A percentile compares a stretch with the other conserved stretches of the same genome.
Evolutionary conservation across 768 basidiomycete genomes (phyloP).

Genomic region (Rhodotorula paludigena): DNA sequence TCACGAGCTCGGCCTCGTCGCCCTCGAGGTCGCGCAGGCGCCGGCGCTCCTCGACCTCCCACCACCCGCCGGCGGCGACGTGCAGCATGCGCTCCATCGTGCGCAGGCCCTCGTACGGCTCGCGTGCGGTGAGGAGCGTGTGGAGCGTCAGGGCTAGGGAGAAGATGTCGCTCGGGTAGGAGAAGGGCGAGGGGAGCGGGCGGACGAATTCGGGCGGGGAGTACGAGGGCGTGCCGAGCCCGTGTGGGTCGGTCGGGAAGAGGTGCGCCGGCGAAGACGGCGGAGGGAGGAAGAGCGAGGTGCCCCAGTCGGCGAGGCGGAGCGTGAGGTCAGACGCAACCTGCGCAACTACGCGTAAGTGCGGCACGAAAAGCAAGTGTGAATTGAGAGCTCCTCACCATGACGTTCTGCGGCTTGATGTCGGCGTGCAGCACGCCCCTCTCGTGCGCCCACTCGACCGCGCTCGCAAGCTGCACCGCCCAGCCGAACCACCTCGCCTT

Average conservation of each 20-base stretch:
- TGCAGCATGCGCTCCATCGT: constrained; percentile 49
- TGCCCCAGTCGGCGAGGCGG: constrained; percentile 51
- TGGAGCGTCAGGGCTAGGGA: constrained; percentile 50
- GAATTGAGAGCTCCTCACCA: constrained; percentile 35
- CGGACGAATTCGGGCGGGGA: constrained; percentile 50
- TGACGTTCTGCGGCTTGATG: constrained; percentile 50
- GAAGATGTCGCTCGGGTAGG: constrained; percentile 50
- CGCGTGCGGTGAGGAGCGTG: constrained; percentile 47
- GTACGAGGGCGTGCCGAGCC: constrained; percentile 51
- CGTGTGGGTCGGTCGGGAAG: constrained; percentile 47
- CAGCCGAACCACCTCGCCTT: constrained; percentile 41
- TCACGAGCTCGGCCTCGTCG: background rate
- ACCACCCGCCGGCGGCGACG: constrained; percentile 47
- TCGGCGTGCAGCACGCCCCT: constrained; percentile 51
- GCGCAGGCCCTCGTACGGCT: constrained; percentile 48
- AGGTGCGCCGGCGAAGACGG: constrained; percentile 41
- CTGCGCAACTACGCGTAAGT: too few relatives aligned
- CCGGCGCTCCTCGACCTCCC: constrained; percentile 48
- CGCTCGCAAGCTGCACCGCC: constrained; percentile 45
- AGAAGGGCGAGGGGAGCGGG: constrained; percentile 45
- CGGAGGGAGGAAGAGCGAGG: constrained; percentile 47
- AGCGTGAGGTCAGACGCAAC: constrained; percentile 45
- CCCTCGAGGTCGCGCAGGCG: constrained; percentile 40
- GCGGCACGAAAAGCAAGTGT: background rate
- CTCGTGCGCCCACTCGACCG: constrained; percentile 47